Conservation (phyloP, 78 protist genomes). For the Creolimax fragrantissima region DNA sequence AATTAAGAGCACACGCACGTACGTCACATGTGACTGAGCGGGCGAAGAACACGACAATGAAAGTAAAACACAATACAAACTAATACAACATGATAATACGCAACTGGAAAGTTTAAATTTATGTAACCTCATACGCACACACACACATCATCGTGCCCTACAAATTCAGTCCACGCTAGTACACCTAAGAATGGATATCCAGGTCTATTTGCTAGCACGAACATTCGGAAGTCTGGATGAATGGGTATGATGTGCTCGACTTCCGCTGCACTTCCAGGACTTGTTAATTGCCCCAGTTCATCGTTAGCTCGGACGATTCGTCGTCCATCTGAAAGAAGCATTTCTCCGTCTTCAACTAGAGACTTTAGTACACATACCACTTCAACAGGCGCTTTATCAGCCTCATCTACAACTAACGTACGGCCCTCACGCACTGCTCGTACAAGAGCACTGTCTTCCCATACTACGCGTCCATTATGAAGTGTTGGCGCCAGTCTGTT, state of each 20-base stretch:
- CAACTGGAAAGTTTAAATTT: too few relatives aligned
- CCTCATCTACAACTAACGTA: constrained; percentile 64
- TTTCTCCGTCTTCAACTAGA: constrained; percentile 48
- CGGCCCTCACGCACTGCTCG: constrained; percentile 41
- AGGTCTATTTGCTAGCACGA: constrained; percentile 70
- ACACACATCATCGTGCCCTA: too few relatives aligned
- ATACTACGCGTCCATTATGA: constrained; percentile 17
- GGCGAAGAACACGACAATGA: too few relatives aligned
- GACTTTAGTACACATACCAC: constrained; percentile 44
- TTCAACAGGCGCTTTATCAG: constrained; percentile 69
- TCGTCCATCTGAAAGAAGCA: constrained; percentile 54
- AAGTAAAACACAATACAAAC: too few relatives aligned
- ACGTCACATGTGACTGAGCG: too few relatives aligned
- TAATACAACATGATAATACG: too few relatives aligned
- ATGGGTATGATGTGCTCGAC: constrained; percentile 22
- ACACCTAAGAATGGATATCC: not conserved
- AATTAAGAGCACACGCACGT: too few relatives aligned
- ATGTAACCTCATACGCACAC: too few relatives aligned
- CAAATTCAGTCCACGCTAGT: not conserved
- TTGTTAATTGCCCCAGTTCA: not conserved
- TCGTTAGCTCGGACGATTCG: constrained; percentile 4
- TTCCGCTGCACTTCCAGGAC: not conserved
- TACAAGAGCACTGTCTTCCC: constrained; percentile 50
- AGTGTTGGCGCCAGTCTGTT: constrained; percentile 35
- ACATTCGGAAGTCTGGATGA: constrained; percentile 38